phyloP scores from a whole-genome alignment of 2,329 filamentous ascomycete genomes.

The Sarocladium kiliense region DNA sequence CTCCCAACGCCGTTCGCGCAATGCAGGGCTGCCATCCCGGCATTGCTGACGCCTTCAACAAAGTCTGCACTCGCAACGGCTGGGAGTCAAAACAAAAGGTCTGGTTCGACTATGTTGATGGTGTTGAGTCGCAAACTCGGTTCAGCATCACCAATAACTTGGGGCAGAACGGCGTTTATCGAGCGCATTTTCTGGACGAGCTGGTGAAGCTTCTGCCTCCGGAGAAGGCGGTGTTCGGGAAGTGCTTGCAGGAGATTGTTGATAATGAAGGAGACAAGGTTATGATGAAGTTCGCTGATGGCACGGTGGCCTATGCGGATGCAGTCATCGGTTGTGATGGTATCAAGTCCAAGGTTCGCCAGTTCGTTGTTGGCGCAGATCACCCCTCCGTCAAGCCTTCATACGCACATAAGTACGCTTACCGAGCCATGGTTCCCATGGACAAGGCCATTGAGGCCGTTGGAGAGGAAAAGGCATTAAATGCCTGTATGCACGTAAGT shows the following conservation, averaged over 20 bases:
- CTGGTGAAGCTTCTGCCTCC: slow-evolving; percentile 31
- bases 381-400: slow-evolving; percentile 28
- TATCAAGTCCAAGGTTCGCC: slow-evolving; percentile 51
- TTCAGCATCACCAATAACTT: slow-evolving; percentile 15
- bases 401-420: slow-evolving; percentile 55
- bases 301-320: slow-evolving; percentile 30
- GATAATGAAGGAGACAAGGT: slow-evolving; percentile 18
- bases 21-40: slow-evolving; percentile 33
- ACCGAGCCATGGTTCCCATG: slow-evolving; percentile 44
- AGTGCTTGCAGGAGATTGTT: slow-evolving; percentile 27
- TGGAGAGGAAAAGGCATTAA: slow-evolving; percentile 28
- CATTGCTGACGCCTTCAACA: slow-evolving; percentile 29
- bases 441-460: slow-evolving; percentile 44
- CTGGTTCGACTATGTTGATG: slow-evolving; percentile 16
- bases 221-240: slow-evolving; percentile 26
- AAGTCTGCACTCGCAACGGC: slow-evolving; percentile 31
- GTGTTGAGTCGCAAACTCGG: slow-evolving; percentile 7
- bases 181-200: slow-evolving; percentile 34
- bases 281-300: slow-evolving; percentile 32
- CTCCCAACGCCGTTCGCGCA: slow-evolving; percentile 44
- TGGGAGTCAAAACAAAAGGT: slow-evolving; percentile 13
- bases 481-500: slow-evolving; percentile 22
- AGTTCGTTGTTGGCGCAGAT: slow-evolving; percentile 14
- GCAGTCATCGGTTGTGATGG: slow-evolving; percentile 57
- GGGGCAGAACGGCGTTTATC: slow-evolving; percentile 26